These are phyloP conservation scores for Exophiala calicioides DNA, from an alignment of 2,329 filamentous ascomycete genomes.

Conservation along the genomic window DNA sequence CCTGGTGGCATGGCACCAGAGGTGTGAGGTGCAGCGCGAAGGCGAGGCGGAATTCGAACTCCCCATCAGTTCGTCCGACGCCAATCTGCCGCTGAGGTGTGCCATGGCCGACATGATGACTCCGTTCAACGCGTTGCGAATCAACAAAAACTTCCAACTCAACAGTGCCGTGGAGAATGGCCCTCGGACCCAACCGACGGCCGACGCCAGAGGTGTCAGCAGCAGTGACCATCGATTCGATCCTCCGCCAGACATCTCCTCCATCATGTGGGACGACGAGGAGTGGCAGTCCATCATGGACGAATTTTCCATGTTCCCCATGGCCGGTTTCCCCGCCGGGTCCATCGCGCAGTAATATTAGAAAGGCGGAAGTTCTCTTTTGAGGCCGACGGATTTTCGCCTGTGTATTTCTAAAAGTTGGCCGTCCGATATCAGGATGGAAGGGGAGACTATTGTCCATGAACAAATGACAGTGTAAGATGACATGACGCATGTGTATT, in stretches of 20 bases:
- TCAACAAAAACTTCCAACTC: not conserved
- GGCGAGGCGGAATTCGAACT: not conserved
- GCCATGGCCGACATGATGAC: slow-evolving; percentile 8
- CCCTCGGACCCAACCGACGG: not conserved
- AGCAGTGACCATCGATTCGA: no score
- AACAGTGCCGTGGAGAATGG: not conserved
- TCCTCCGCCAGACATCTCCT: slow-evolving; percentile 1
- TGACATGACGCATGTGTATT: no score
- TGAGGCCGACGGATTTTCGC: no score
- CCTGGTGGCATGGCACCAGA: slow-evolving; percentile 12
- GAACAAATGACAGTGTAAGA: no score
- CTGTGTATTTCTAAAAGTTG: no score
- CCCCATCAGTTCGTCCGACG: not conserved
- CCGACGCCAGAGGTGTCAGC: not conserved
- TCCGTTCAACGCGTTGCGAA: slow-evolving; percentile 4
- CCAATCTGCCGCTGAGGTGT: not conserved
- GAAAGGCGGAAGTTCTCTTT: no score
- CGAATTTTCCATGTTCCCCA: slow-evolving; percentile 14
- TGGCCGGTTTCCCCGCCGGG: slow-evolving; percentile 4
- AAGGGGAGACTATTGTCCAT: no score
- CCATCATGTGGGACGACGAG: slow-evolving; percentile 7
- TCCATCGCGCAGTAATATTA: not conserved
- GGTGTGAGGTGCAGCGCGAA: slow-evolving; percentile 1
- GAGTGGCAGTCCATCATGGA: slow-evolving; percentile 17
- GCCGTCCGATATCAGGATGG: no score